These are phyloP conservation scores for Paraconiothyrium brasiliense DNA, from an alignment of 2,329 filamentous ascomycete genomes.

Conservation along the genomic window DNA sequence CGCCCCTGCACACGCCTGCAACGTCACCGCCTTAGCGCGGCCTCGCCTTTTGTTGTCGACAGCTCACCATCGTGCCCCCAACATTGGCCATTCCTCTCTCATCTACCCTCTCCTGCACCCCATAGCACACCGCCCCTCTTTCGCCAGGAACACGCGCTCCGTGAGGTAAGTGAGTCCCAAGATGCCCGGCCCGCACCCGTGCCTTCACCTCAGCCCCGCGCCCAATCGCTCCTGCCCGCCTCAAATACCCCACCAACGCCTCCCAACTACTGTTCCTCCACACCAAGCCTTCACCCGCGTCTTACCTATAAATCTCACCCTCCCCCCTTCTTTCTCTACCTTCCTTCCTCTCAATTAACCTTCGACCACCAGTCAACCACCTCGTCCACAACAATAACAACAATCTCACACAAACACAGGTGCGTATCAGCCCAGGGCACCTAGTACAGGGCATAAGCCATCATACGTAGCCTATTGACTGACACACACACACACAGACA, in stretches of 20 bases:
- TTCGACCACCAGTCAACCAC: slow-evolving; percentile 16
- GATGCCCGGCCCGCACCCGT: slow-evolving; percentile 16
- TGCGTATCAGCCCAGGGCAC: background rate
- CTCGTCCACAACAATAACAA: slow-evolving; percentile 13
- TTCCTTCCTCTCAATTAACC: slow-evolving; percentile 29
- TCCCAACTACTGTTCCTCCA: slow-evolving; percentile 11
- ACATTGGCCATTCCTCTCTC: slow-evolving; percentile 30
- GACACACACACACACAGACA: slow-evolving; percentile 16
- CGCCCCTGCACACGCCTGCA: slow-evolving; percentile 24
- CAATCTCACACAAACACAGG: slow-evolving; percentile 13
- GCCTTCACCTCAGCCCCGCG: slow-evolving; percentile 13
- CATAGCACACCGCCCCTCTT: slow-evolving; percentile 34
- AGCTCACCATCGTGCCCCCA: slow-evolving; percentile 37
- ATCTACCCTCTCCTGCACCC: slow-evolving; percentile 17
- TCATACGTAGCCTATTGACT: background rate
- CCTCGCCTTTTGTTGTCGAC: slow-evolving; percentile 22
- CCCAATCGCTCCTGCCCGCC: slow-evolving; percentile 29
- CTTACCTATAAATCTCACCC: background rate
- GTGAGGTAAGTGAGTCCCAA: slow-evolving; percentile 8
- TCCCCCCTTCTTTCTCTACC: slow-evolving; percentile 9
- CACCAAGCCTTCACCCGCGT: slow-evolving; percentile 12
- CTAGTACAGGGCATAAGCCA: background rate
- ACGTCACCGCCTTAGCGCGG: slow-evolving; percentile 45
- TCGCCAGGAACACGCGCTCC: slow-evolving; percentile 10
- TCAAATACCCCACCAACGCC: slow-evolving; percentile 38